Evolutionary conservation across 768 basidiomycete genomes (phyloP), one percentile per base, ranked within the genome.

Genomic region (Suillus americanus): DNA sequence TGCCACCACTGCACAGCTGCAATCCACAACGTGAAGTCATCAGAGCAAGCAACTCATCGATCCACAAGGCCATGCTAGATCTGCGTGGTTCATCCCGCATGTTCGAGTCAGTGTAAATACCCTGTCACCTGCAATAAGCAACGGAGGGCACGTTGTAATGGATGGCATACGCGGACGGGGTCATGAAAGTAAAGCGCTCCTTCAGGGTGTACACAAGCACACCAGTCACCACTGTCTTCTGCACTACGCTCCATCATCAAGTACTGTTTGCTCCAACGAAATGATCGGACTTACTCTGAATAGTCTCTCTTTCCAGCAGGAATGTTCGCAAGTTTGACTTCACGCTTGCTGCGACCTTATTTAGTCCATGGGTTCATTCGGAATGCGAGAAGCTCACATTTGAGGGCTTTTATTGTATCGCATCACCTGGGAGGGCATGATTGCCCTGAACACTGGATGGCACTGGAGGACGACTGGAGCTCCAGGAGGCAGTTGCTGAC

Each of bases 161-260:
- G 35, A 8, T 10, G 40, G 61, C 75, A 0, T 56, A 84, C 86
- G 72, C 79, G 79, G 8, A 71, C 67, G 51, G 65, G 20, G 54
- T 85, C 74, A 66, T 77, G 79, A 64, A 84, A 87, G 69, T 87
- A 88, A 12, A 80, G 75, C 10, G 79, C 79, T 7, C 87, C 87
- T 73, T 88, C 86, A 0, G 86, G 85, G 69, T 87, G 86, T 6
- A 75, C 71, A 40, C 75, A 72, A 3, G 78, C 66, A 7, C 59
- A 69, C 86, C 86, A 87, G 10, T 28, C 3, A 1, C 14, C 57
- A 13, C 57, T 43, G 10, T 43, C 25, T 28, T 18, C 16, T 13
- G 2, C 0, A 20, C 57, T 59, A 12, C 10, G 12, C 25, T 3
- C 12, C 18, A 3, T 59, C 25, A 59, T 41, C 6, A 41, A 25